Evolutionary conservation across 2,329 filamentous ascomycete genomes (phyloP).

Genomic region (Anisogramma anomala): DNA sequence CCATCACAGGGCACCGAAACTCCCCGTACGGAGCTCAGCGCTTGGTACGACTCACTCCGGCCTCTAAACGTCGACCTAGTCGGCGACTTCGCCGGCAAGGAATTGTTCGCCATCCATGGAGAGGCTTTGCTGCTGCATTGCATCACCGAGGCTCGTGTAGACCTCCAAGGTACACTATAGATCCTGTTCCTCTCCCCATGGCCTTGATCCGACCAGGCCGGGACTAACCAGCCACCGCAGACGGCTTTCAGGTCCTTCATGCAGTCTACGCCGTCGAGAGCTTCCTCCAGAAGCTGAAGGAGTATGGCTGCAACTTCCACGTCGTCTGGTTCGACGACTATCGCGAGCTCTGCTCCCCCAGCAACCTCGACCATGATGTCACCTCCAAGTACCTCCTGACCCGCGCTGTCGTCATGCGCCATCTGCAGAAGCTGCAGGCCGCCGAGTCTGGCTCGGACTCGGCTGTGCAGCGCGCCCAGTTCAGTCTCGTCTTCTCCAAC

Average conservation of each 20-base stretch:
- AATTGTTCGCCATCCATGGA: conserved; percentile 62
- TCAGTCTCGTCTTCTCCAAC: conserved; percentile 29
- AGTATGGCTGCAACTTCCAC: conserved; percentile 59
- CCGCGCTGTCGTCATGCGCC: conserved; percentile 51
- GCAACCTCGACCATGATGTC: conserved; percentile 19
- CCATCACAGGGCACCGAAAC: neutral
- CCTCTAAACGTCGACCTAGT: conserved; percentile 49
- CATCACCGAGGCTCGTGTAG: conserved; percentile 49
- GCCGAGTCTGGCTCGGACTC: neutral
- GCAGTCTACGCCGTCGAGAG: conserved; percentile 57
- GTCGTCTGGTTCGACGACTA: conserved; percentile 55
- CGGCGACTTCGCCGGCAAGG: conserved; percentile 63
- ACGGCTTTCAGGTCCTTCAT: conserved; percentile 60
- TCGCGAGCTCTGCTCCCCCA: conserved; percentile 43
- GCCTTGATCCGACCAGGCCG: neutral
- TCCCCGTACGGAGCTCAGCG: neutral
- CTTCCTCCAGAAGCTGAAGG: conserved; percentile 48
- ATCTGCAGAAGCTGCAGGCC: conserved; percentile 32
- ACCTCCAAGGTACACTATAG: conserved; percentile 40
- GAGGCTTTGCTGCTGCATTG: conserved; percentile 58
- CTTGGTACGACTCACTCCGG: conserved; percentile 15
- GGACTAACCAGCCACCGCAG: conserved; percentile 19
- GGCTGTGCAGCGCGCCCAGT: neutral
- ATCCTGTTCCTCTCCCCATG: neutral
- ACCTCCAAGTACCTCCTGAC: conserved; percentile 47